Evolutionary conservation across 2,329 filamentous ascomycete genomes (phyloP).

Genomic region (Chaetomium strumarium): DNA sequence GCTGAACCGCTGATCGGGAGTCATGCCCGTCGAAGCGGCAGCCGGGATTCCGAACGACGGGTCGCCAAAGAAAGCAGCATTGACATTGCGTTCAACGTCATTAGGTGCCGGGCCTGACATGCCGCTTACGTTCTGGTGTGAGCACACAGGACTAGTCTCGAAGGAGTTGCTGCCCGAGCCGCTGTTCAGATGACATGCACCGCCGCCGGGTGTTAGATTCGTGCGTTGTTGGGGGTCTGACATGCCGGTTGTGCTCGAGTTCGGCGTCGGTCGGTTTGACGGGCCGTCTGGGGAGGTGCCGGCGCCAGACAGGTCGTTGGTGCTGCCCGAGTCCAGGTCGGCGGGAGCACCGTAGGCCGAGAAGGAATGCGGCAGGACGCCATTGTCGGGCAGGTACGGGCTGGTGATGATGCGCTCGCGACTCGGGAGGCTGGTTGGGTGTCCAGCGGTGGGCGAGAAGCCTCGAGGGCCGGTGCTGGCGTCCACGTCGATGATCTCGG

Average conservation of each 20-base stretch:
- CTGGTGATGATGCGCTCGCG: slow-evolving; percentile 17
- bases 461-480: slow-evolving; percentile 27
- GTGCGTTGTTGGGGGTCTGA: slow-evolving; percentile 36
- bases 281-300: slow-evolving; percentile 42
- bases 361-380: slow-evolving; percentile 13
- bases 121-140: slow-evolving; percentile 37
- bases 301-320: slow-evolving; percentile 40
- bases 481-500: slow-evolving; percentile 37
- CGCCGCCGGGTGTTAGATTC: slow-evolving; percentile 11
- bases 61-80: slow-evolving; percentile 36
- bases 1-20: slow-evolving; percentile 31
- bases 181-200: slow-evolving; percentile 28
- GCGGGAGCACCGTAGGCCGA: slow-evolving; percentile 34
- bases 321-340: slow-evolving; percentile 39
- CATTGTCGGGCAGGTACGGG: slow-evolving; percentile 15
- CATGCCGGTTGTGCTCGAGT: slow-evolving; percentile 42
- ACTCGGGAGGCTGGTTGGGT: slow-evolving; percentile 17
- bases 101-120: slow-evolving; percentile 27
- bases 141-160: slow-evolving; percentile 45
- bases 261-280: slow-evolving; percentile 54
- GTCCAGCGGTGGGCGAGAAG: slow-evolving; percentile 13
- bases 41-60: slow-evolving; percentile 33
- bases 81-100: slow-evolving; percentile 33
- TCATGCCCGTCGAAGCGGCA: slow-evolving; percentile 26
- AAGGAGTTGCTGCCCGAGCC: slow-evolving; percentile 42